Evolutionary conservation across 768 basidiomycete genomes (phyloP), one percentile per base, ranked within the genome.

Genomic region (Cantharellus cinnabarinus): DNA sequence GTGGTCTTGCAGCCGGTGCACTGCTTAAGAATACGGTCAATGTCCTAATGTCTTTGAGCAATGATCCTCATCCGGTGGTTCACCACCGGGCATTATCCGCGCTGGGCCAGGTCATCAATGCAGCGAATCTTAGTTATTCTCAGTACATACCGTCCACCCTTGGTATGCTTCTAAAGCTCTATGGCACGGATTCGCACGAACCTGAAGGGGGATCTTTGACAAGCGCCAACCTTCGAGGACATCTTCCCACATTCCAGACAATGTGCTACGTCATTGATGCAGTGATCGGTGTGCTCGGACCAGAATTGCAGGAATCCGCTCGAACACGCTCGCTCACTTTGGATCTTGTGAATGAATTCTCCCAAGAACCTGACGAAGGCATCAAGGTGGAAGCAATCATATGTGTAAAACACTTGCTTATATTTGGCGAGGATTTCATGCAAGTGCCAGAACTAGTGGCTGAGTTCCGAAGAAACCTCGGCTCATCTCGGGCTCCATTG

Each of bases 11-110:
- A 5, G 94, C 91, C 4, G 89, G 89, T 0, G 89, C 95, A 0
- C 76, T 97, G 14, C 76, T 98, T 61, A 98, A 97, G 70, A 95
- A 93, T 0, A 89, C 93, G 0, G 86, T 94, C 62, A 91, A 95
- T 66, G 82, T 98, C 51, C 75, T 97, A 42, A 88, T 94, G 80
- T 94, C 93, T 0, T 78, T 99, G 20, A 82, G 85, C 69, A 91
- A 87, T 62, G 95, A 99, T 68, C 91, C 94, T 0, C 95, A 98
- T 68, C 94, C 95, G 0, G 77, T 90, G 40, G 95, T 97, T 3
- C 94, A 98, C 69, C 95, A 85, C 66, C 93, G 86, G 82, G 83
- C 94, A 2, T 73, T 97, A 62, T 81, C 79, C 54, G 86, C 95
- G 0, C 74, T 99, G 39, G 80, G 84, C 3, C 76, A 79, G 14